Percentiles rank a stretch among this genome's conserved stretches.
Conservation (phyloP, 306 rosid species). For the Quercus wislizeni region DNA sequence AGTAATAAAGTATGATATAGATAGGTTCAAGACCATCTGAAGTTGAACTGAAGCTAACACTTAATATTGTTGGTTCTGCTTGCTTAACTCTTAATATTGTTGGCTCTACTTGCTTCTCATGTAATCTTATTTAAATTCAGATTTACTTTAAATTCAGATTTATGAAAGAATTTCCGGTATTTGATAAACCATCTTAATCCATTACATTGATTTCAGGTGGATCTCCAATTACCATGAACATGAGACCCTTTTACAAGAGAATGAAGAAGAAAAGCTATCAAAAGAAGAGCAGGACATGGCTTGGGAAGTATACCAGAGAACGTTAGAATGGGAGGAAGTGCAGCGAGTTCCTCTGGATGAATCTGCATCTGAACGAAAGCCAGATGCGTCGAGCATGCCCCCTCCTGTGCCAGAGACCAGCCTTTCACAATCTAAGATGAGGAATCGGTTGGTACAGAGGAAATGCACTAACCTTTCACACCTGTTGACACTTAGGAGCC, state of each 20-base stretch:
- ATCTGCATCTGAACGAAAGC: slow-evolving; percentile 42
- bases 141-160: background rate
- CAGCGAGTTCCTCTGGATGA: slow-evolving; percentile 61
- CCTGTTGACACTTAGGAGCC: slow-evolving; percentile 84
- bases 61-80: background rate
- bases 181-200: slow-evolving; percentile 20
- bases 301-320: slow-evolving; percentile 79
- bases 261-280: slow-evolving; percentile 87
- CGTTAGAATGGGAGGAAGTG: slow-evolving; percentile 92
- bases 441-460: slow-evolving; percentile 41
- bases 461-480: slow-evolving; percentile 90
- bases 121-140: background rate
- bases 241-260: slow-evolving; percentile 87
- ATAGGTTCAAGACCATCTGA: background rate
- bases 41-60: background rate
- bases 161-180: background rate
- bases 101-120: background rate
- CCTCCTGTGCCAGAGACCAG: slow-evolving; percentile 28
- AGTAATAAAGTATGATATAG: background rate
- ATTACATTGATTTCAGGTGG: slow-evolving; percentile 55
- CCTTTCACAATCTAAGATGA: slow-evolving; percentile 29
- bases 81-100: background rate
- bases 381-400: slow-evolving; percentile 19
- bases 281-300: slow-evolving; percentile 99
- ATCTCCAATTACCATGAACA: slow-evolving; percentile 85